A percentile compares a stretch with the other conserved stretches of the same genome.
Conservation (phyloP, 129 eudicot species). For the Helianthus annuus region DNA sequence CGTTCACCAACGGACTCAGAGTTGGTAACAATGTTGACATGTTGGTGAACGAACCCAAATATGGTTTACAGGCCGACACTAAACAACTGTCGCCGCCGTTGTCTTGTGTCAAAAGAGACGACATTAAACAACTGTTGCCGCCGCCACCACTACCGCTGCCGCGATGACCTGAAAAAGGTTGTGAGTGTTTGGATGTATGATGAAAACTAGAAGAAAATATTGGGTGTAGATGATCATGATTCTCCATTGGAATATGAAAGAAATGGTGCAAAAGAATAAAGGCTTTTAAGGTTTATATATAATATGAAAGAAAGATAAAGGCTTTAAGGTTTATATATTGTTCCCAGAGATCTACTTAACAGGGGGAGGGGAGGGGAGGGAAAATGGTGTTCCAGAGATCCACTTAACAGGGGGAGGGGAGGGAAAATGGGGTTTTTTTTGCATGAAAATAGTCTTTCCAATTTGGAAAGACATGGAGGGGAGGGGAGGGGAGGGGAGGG, state of each 20-base stretch:
- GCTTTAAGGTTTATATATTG: constrained; percentile 35
- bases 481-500: too few species aligned
- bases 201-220: constrained; percentile 32
- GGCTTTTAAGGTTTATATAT: constrained; percentile 37
- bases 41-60: constrained; percentile 6
- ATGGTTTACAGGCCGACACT: neutral
- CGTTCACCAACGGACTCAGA: constrained; percentile 31
- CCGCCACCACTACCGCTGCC: too few species aligned
- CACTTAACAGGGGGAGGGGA: too few species aligned
- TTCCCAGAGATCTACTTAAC: too few species aligned
- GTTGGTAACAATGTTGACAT: constrained; percentile 21
- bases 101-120: constrained; percentile 17
- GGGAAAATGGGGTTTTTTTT: too few species aligned
- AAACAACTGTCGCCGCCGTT: neutral
- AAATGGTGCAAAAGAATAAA: constrained; percentile 29
- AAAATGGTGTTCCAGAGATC: too few species aligned
- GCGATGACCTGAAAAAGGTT: too few species aligned
- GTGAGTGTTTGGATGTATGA: too few species aligned
- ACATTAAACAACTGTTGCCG: too few species aligned
- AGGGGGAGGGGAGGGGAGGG: too few species aligned
- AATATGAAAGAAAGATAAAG: constrained; percentile 27
- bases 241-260: constrained; percentile 43
- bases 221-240: constrained; percentile 40
- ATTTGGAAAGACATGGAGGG: too few species aligned
- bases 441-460: too few species aligned